phyloP scores from a whole-genome alignment of 2,329 filamentous ascomycete species.

The Chaetomiaceae sp. region DNA sequence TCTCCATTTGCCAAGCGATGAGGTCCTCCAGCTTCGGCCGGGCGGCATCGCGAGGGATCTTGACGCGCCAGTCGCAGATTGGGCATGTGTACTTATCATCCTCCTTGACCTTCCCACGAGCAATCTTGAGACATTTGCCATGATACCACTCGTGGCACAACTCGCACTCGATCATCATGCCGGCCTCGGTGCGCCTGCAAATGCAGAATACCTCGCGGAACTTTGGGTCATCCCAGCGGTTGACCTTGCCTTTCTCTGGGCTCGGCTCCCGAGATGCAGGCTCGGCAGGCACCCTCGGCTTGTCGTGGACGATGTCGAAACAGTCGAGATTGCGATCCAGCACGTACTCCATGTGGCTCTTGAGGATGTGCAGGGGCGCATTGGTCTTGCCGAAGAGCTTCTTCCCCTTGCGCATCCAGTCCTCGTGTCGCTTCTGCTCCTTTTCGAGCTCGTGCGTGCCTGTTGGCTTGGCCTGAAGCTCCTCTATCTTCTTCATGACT shows the following conservation, averaged over 20 bases:
- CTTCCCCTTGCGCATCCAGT: slow-evolving; percentile 98
- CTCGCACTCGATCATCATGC: slow-evolving; percentile 99
- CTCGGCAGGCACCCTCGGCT: slow-evolving; percentile 84
- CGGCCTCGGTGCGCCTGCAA: slow-evolving; percentile 85
- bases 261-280: slow-evolving; percentile 80
- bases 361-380: slow-evolving; percentile 90
- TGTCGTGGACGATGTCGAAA: slow-evolving; percentile 81
- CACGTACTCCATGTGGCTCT: slow-evolving; percentile 90
- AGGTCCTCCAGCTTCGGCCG: slow-evolving; percentile 93
- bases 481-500: slow-evolving; percentile 79
- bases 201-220: slow-evolving; percentile 90
- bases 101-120: slow-evolving; percentile 94
- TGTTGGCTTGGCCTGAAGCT: slow-evolving; percentile 85
- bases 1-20: slow-evolving; percentile 76
- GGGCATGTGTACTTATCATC: slow-evolving; percentile 98
- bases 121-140: slow-evolving; percentile 96
- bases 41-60: slow-evolving; percentile 93
- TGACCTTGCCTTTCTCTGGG: slow-evolving; percentile 45
- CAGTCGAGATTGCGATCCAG: slow-evolving; percentile 84
- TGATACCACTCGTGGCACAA: slow-evolving; percentile 99
- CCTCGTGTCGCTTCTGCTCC: slow-evolving; percentile 90
- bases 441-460: slow-evolving; percentile 91
- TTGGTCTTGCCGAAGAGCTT: slow-evolving; percentile 98
- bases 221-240: slow-evolving; percentile 57
- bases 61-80: slow-evolving; percentile 95